Conservation (phyloP, 1,139 yeast genomes). For the Groenewaldozyma auringiensis region DNA sequence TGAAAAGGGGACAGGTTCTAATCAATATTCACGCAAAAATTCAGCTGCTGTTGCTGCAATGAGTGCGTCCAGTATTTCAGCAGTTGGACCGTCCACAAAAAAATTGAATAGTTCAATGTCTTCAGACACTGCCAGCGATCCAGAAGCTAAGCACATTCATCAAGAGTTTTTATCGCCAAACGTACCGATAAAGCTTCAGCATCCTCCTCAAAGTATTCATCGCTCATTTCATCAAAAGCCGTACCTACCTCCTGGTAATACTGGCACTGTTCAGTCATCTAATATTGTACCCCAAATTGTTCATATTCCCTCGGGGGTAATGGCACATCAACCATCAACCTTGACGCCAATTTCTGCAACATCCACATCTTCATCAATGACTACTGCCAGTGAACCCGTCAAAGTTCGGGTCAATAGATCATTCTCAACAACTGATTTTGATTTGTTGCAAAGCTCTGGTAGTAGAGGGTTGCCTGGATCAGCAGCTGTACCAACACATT, state of each 20-base stretch:
- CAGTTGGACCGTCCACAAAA: no score
- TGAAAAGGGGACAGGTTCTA: background rate
- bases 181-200: background rate
- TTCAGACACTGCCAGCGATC: background rate
- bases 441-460: background rate
- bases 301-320: background rate
- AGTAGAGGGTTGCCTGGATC: background rate
- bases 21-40: background rate
- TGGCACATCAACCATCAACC: background rate
- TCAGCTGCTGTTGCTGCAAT: background rate
- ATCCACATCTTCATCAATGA: background rate
- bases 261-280: slow-evolving; percentile 2
- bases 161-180: slow-evolving; percentile 1
- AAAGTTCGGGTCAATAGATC: background rate
- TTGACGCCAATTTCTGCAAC: background rate
- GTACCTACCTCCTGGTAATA: background rate
- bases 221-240: slow-evolving; percentile 1
- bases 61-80: background rate
- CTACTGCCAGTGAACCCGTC: background rate
- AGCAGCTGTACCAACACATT: background rate
- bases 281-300: slow-evolving; percentile 4
- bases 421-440: slow-evolving; percentile 1
- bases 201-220: slow-evolving; percentile 2
- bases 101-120: background rate
- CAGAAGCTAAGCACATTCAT: background rate